Conservation (phyloP, 345 rosid genomes). For the Murraya koenigii region DNA sequence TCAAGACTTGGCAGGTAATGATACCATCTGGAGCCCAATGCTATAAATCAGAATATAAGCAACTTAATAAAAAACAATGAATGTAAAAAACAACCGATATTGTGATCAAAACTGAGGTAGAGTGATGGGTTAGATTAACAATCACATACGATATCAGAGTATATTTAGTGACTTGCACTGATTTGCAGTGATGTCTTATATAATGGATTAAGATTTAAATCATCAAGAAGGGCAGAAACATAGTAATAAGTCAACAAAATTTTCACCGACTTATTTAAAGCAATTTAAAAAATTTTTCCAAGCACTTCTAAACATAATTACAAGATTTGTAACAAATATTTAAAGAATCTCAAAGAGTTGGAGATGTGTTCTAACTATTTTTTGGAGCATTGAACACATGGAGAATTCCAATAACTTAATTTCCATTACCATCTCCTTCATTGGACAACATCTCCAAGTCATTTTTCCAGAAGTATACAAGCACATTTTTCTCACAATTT, state of each 20-base stretch:
- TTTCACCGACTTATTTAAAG: background rate
- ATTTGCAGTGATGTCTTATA: background rate
- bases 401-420: background rate
- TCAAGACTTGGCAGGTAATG: constrained; percentile 98
- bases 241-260: background rate
- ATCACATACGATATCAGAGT: background rate
- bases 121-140: background rate
- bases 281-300: background rate
- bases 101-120: constrained; percentile 13
- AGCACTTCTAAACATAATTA: background rate
- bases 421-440: background rate
- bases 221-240: background rate
- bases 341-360: background rate
- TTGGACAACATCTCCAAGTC: background rate
- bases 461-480: background rate
- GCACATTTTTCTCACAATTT: constrained; percentile 10
- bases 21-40: constrained; percentile 5
- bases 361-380: background rate
- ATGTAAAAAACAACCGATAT: background rate
- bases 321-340: background rate
- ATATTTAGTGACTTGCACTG: background rate
- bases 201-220: background rate
- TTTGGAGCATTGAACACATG: background rate
- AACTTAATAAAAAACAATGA: background rate
- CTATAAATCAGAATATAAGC: background rate